Conservation (phyloP, 768 basidiomycete genomes). For the Lyophyllum decastes region DNA sequence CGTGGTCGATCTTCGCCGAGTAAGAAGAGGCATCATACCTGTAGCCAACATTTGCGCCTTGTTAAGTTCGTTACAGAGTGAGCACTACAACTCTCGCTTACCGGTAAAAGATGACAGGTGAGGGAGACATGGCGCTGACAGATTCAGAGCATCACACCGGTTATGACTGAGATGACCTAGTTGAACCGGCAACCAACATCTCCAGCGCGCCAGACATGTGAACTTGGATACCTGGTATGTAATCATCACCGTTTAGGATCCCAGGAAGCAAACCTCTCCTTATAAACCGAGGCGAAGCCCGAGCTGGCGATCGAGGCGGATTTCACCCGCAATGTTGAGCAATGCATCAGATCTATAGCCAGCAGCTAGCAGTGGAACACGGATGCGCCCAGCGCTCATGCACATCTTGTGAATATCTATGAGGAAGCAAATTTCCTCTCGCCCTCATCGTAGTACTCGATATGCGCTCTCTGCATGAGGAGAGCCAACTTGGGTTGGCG, state of each 20-base stretch:
- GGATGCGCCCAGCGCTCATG: too few relatives aligned
- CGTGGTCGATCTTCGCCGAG: slow-evolving; percentile 50
- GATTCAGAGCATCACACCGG: neutral
- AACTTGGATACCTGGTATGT: too few relatives aligned
- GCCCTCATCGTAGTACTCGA: too few relatives aligned
- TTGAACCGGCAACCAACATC: slow-evolving; percentile 2
- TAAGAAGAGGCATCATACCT: slow-evolving; percentile 58
- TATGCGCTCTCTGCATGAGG: too few relatives aligned
- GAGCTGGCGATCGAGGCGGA: too few relatives aligned
- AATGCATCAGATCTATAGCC: too few relatives aligned
- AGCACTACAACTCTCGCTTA: slow-evolving; percentile 20
- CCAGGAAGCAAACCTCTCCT: neutral
- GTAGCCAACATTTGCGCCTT: neutral
- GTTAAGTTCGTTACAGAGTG: neutral
- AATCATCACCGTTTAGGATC: neutral
- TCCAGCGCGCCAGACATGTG: neutral
- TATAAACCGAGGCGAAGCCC: neutral
- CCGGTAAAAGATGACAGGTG: slow-evolving; percentile 49
- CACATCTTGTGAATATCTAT: too few relatives aligned
- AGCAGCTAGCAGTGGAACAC: too few relatives aligned
- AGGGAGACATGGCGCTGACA: slow-evolving; percentile 10
- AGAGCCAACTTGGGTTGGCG: too few relatives aligned
- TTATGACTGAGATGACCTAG: neutral
- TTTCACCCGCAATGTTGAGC: too few relatives aligned
- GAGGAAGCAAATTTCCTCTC: neutral